These are phyloP conservation scores for Diplodia corticola DNA, from an alignment of 2,329 filamentous ascomycete genomes.

Conservation along the genomic window DNA sequence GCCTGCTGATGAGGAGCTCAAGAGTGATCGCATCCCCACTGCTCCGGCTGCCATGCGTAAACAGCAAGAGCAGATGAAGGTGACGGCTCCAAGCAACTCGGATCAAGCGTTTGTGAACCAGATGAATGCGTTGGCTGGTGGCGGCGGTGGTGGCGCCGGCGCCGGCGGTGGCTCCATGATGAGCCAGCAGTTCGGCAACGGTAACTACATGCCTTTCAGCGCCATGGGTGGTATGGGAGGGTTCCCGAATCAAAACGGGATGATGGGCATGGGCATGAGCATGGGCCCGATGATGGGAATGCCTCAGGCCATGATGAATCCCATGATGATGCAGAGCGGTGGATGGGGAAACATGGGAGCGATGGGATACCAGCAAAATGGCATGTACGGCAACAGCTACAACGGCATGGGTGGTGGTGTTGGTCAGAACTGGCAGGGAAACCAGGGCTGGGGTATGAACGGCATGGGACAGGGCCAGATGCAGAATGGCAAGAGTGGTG, in stretches of 20 bases:
- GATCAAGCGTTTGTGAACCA: slow-evolving; percentile 46
- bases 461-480: slow-evolving; percentile 24
- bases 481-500: slow-evolving; percentile 31
- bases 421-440: slow-evolving; percentile 31
- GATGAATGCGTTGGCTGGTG: slow-evolving; percentile 45
- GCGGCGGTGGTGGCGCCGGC: slow-evolving; percentile 26
- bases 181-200: slow-evolving; percentile 15
- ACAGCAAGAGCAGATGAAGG: slow-evolving; percentile 34
- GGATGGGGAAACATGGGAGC: slow-evolving; percentile 37
- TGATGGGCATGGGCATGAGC: slow-evolving; percentile 45
- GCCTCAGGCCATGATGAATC: slow-evolving; percentile 45
- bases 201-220: slow-evolving; percentile 26
- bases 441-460: slow-evolving; percentile 22
- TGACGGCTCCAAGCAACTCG: slow-evolving; percentile 32
- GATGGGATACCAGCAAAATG: slow-evolving; percentile 32
- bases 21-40: slow-evolving; percentile 44
- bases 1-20: slow-evolving; percentile 69
- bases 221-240: slow-evolving; percentile 45
- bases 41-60: slow-evolving; percentile 49
- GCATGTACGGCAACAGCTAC: slow-evolving; percentile 40
- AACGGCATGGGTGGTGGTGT: slow-evolving; percentile 46
- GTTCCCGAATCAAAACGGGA: slow-evolving; percentile 49
- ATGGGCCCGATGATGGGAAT: slow-evolving; percentile 49
- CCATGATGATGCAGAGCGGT: slow-evolving; percentile 37
- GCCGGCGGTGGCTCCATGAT: slow-evolving; percentile 28